Evolutionary conservation across 345 rosid genomes (phyloP), one percentile per base, ranked within the genome.

Genomic region (Microcos paniculata): DNA sequence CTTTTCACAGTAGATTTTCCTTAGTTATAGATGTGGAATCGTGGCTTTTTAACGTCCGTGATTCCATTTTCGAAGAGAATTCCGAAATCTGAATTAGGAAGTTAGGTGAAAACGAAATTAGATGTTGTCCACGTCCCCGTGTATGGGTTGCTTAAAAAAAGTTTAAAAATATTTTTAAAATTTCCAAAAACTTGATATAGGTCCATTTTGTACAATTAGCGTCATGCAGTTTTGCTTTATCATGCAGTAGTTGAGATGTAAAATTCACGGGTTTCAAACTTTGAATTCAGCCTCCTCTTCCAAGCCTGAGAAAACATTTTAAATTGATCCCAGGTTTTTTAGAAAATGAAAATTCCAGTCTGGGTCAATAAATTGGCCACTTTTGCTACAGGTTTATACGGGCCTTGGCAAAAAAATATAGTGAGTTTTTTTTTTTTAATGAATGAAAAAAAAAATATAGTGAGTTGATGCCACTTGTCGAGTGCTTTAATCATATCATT

Each of bases 241-340:
- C 58, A 57, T 23, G 38, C 18, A 57, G 77, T 35, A 1, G 80
- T 76, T 80, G 83, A 72, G 65, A 46, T 51, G 77, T 80, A 35
- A 48, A 62, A 49, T 40, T 72, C 83, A 72, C 8, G 68, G 19
- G 19, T 31, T 58, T 43, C 43, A 66, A 68, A 65, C 77, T 66
- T 5, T 33, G 23, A 35, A 35, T 35, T 35, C 40, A 35, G 6
- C 40, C 40, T 35, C 40, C 6, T 7, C 16, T 12, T 19, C 68
- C 45, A 19, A n/a, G 16, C 15, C 56, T 46, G 28, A 14, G n/a
- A 21, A 62, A 40, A 64, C 42, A 3, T 49, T 58, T 31, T 35
- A 26, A 35, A 38, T 62, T 19, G n/a, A 62, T 7, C 6, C 40
- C 40, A 35, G 6, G 6, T 35, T 35, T 35, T 35, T 2, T 3